Evolutionary conservation across 1,284 basidiomycete genomes (phyloP), one percentile per base, ranked within the genome.

Genomic region (Neonothopanus nambi): DNA sequence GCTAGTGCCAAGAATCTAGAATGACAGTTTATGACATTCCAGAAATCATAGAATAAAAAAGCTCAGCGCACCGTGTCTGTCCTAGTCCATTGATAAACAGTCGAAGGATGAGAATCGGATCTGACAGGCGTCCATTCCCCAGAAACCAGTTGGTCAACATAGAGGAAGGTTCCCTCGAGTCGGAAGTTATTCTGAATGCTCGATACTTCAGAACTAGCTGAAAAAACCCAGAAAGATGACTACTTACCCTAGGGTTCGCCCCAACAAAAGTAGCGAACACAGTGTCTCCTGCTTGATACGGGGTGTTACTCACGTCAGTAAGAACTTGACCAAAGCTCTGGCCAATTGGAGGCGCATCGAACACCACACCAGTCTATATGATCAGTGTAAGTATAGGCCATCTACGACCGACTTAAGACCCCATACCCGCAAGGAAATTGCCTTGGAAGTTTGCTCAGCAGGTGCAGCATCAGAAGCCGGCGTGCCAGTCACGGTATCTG

Each of bases 21-120:
- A 18, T 20, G 43, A 11, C 43, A 30, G 9, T 12, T 33, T 20
- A 37, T 18, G 45, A 11, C 21, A 18, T 11, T 24, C 13, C 6
- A 20, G 26, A 5, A n/a, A 41, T 43, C n/a, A 23, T 37, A 46
- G n/a, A n/a, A n/a, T n/a, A n/a, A n/a, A n/a, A 5, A 45, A 23
- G 39, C 21, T 49, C 9, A 33, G 37, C 79, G 55, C 59, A 86
- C 79, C 1, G 72, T 73, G 67, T 68, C 84, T 5, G 75, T 81
- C 65, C 85, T 74, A 23, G 63, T 68, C 91, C 91, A 93, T 52
- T 78, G 73, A 65, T 81, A 90, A 20, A 75, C 78, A 1, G 91
- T 92, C 7, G 88, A 91, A 26, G 88, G 87, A 66, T 92, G 90
- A 12, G 89, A 90, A 67, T 93, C 91, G 2, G 87, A 85, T 41